Percentiles rank a stretch among this genome's conserved stretches.
These are phyloP conservation scores for Panellus pusillus DNA, from an alignment of 768 basidiomycete species.

Conservation along the genomic window DNA sequence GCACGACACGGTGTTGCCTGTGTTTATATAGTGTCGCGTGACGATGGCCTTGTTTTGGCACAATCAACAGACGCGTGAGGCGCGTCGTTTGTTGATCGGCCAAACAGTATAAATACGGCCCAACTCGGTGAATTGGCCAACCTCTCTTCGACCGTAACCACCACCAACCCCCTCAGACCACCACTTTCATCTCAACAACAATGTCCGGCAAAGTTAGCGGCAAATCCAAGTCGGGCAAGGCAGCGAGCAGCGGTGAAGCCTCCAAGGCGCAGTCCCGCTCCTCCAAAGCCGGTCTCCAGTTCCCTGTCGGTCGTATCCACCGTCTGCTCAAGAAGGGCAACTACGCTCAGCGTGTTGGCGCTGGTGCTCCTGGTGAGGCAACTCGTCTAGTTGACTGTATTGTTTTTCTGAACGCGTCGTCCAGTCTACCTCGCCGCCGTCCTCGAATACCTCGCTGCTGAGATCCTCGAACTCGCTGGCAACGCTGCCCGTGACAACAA, in stretches of 20 bases:
- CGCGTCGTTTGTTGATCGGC: constrained; percentile 14
- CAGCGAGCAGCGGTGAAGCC: constrained; percentile 36
- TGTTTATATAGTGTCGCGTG: constrained; percentile 46
- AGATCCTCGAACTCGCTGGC: constrained; percentile 81
- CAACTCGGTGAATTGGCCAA: background rate
- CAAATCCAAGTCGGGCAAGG: constrained; percentile 53
- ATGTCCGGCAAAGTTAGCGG: constrained; percentile 45
- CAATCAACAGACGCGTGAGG: constrained; percentile 30
- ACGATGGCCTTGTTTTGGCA: constrained; percentile 45
- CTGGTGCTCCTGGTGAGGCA: constrained; percentile 63
- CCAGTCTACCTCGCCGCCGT: constrained; percentile 78
- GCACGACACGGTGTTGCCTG: background rate
- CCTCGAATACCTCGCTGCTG: constrained; percentile 79
- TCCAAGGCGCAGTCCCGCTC: constrained; percentile 57
- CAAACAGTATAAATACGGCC: constrained; percentile 30
- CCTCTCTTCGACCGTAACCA: background rate
- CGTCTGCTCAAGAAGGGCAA: constrained; percentile 74
- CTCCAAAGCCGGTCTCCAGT: constrained; percentile 61
- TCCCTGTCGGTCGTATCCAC: constrained; percentile 83
- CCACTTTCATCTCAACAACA: constrained; percentile 3
- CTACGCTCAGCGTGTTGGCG: constrained; percentile 73
- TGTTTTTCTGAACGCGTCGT: background rate
- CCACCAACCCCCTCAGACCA: background rate
- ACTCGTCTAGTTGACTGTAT: background rate
- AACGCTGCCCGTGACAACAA: constrained; percentile 70